Conservation (phyloP, 2,329 filamentous ascomycete species). For the Ophiostoma montium region DNA sequence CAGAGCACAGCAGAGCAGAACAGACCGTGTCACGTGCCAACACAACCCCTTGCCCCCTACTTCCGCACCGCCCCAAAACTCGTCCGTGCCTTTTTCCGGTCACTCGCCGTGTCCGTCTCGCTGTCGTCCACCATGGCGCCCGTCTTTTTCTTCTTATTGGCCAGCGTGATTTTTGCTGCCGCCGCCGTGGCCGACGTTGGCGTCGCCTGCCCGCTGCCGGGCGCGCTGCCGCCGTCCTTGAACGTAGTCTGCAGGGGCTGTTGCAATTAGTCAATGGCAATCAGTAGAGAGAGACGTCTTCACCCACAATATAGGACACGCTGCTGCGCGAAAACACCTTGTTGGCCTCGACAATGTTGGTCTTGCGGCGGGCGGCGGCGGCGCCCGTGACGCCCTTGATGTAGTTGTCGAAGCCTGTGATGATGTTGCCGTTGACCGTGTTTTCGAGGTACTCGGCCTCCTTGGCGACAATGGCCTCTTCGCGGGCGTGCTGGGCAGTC, state of each 20-base stretch:
- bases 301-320: conserved; percentile 51
- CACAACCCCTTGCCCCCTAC: conserved; percentile 1
- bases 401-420: conserved; percentile 95
- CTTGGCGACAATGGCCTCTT: conserved; percentile 72
- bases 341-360: conserved; percentile 52
- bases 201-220: conserved; percentile 32
- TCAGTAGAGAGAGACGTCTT: neutral
- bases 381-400: conserved; percentile 71
- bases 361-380: conserved; percentile 48
- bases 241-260: conserved; percentile 37
- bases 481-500: conserved; percentile 22
- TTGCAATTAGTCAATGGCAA: neutral
- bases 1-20: too few species aligned
- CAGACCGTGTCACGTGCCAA: too few species aligned
- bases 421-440: conserved; percentile 82
- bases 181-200: conserved; percentile 23
- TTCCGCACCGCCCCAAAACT: conserved; percentile 43
- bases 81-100: conserved; percentile 41
- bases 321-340: conserved; percentile 57
- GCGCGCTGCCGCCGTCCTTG: conserved; percentile 21
- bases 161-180: neutral
- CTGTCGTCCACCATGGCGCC: conserved; percentile 32
- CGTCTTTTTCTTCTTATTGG: conserved; percentile 7
- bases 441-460: conserved; percentile 86
- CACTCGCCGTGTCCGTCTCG: conserved; percentile 39